Evolutionary conservation across 352 stramenopile genomes (phyloP).

Genomic region (Phytophthora cactorum): DNA sequence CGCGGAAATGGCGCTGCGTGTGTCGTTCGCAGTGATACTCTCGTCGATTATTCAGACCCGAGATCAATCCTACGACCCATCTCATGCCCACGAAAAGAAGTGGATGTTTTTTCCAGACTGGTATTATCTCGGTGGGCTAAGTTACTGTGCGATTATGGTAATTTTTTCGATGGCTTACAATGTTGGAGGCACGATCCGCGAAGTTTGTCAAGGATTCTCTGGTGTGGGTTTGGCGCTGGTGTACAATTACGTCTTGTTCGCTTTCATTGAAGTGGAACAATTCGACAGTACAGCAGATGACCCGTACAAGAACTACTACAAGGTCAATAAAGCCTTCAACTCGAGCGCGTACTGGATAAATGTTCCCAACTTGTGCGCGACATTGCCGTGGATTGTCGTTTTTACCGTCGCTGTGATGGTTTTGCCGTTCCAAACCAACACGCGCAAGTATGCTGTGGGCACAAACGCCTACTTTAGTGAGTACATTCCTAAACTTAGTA

Average conservation of each 20-base stretch:
- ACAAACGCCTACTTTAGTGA: constrained; percentile 84
- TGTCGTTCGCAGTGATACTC: constrained; percentile 63
- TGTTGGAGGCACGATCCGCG: constrained; percentile 62
- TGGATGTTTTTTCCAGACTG: constrained; percentile 68
- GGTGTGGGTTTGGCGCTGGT: constrained; percentile 66
- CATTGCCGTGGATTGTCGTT: constrained; percentile 76
- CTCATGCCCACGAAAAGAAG: constrained; percentile 40
- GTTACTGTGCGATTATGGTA: constrained; percentile 74
- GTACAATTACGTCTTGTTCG: constrained; percentile 72
- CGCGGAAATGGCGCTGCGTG: constrained; percentile 53
- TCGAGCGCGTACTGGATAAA: constrained; percentile 71
- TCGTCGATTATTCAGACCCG: constrained; percentile 66
- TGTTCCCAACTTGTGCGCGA: constrained; percentile 65
- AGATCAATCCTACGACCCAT: constrained; percentile 39
- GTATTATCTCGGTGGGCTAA: constrained; percentile 65
- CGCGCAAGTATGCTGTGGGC: constrained; percentile 66
- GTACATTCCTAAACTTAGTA: neutral
- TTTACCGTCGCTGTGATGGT: constrained; percentile 60
- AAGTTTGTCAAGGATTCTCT: constrained; percentile 72
- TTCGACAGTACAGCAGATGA: constrained; percentile 35
- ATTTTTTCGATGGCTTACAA: constrained; percentile 78
- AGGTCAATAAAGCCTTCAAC: constrained; percentile 68
- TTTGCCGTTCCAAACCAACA: constrained; percentile 65
- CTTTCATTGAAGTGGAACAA: constrained; percentile 38
- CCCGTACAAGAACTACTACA: constrained; percentile 41